Percentiles rank a stretch among this genome's conserved stretches.
These are phyloP conservation scores for Cladosporium oxysporum DNA, from an alignment of 2,329 filamentous ascomycete genomes.

Conservation along the genomic window DNA sequence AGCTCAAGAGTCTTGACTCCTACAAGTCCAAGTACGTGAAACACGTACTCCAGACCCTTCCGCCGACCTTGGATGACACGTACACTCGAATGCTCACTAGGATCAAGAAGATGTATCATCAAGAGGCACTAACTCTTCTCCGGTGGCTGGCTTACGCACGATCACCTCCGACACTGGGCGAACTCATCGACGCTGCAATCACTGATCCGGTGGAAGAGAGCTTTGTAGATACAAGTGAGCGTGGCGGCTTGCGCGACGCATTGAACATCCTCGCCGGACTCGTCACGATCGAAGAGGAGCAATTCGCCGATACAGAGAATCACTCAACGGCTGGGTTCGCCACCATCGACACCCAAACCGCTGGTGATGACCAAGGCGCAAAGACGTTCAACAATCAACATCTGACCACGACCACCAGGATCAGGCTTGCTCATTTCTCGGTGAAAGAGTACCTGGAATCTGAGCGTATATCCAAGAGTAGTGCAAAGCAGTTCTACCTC, in stretches of 20 bases:
- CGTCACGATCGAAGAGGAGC: conserved; percentile 4
- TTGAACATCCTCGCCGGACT: conserved; percentile 25
- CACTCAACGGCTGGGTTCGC: no score
- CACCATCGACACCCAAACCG: no score
- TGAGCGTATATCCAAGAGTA: conserved; percentile 20
- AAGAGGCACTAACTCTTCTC: conserved; percentile 25
- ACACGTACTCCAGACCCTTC: conserved; percentile 25
- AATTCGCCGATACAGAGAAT: conserved; percentile 4
- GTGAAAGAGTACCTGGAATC: conserved; percentile 32
- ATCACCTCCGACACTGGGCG: conserved; percentile 23
- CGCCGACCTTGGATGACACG: conserved; percentile 30
- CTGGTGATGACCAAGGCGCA: not conserved
- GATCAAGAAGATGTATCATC: conserved; percentile 22
- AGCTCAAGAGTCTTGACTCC: no score
- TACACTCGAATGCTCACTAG: conserved; percentile 30
- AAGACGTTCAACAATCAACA: not conserved
- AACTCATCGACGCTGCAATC: conserved; percentile 28
- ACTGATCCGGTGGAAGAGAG: conserved; percentile 22
- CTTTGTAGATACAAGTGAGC: conserved; percentile 22
- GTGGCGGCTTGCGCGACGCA: conserved; percentile 20
- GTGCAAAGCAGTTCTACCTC: conserved; percentile 21
- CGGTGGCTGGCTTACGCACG: conserved; percentile 28
- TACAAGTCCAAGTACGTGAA: conserved; percentile 22
- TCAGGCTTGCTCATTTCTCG: conserved; percentile 31
- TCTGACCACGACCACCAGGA: conserved; percentile 7